Base-by-base conservation (phyloP, 768 basidiomycete species). In the Filobasidium wieringae region DNA sequence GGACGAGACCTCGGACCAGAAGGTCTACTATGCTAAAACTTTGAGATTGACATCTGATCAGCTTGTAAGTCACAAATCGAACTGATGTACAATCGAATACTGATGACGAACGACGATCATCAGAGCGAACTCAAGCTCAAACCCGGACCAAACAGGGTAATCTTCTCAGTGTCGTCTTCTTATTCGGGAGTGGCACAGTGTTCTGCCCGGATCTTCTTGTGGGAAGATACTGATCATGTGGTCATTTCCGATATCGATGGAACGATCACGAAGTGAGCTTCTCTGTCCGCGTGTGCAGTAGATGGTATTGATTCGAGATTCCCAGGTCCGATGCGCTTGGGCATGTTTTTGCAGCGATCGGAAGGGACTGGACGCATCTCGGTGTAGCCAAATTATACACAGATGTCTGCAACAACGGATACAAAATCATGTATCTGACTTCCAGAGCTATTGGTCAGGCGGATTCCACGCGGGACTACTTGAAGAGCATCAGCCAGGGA, bases 201-300 rank as follows among this genome's bases (percentile, higher is more conserved):
- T 59, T 84, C 90, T 1, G 88, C 95, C 19, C 80, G 90, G 4
- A 87, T 99, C 60, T 99, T 99, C 64, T 79, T 97, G 24, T 97
- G 91, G 92, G 88, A 96, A 57, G 81, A 84, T n/a, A 84, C 83
- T 2, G 91, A 95, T 67, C 79, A 80, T 2, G 82, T 99, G 22
- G 87, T 99, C 26, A 83, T 99, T 37, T 95, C 91, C 39, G 95
- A 99, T 68, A 97, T 99, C 60, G 95, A 99, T 68, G 95, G 95
- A 6, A 99, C 93, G 0, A 99, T 99, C 69, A 99, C 95, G 8
- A 97, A 96, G 90, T 93, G 63, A 24, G 81, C 68, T 41, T 17
- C 4, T 29, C 14, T 19, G 60, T 9, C 41, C 7, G 17, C 41
- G 17, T n/a, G 7, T 43, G 7, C 7, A n/a, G 7, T n/a, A 26